Evolutionary conservation across 345 rosid species (phyloP), one percentile per base, ranked within the genome.

Genomic region (Eucalyptus coolabah): DNA sequence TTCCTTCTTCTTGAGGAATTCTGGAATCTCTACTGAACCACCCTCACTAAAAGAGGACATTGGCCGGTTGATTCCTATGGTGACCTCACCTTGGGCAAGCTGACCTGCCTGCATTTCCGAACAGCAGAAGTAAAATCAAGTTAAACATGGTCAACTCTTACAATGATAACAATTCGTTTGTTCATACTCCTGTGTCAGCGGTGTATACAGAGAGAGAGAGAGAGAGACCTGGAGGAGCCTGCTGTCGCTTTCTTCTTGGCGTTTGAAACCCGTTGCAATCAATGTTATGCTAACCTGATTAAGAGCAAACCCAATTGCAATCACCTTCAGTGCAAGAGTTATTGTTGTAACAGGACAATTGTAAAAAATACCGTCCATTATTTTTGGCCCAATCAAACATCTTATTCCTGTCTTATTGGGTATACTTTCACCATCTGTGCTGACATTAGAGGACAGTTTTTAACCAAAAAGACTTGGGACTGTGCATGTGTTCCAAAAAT

Each of bases 1-100:
- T 5, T 98, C 99, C 95, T 96, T 96, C 95, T 95, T 97, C 94
- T 94, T 98, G 90, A 97, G 94, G 95, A 98, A 98, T 94, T 96
- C 99, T 2, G 99, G 99, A 88, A 98, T 98, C 93, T 95, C 97
- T 80, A 96, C 96, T 16, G 95, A 93, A 93, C 97, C 93, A 37
- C 97, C 95, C 92, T 96, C 99, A 42, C 89, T 89, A 83, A 95
- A 94, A 42, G 96, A 93, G 88, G 97, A 92, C 24, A 95, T 95
- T 86, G 96, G 94, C 91, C 96, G 88, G 54, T 92, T 94, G 89
- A 93, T 91, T 90, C 97, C 98, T 34, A 89, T 88, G 60, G 94
- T 53, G 28, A 86, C 90, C n/a, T 95, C 99, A 60, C 92, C 95
- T 83, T 93, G 94, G 72, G 93, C 91, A 89, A 93, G 88, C 90